Evolutionary conservation across 306 rosid species (phyloP).

Genomic region (Vigna nakashimae): DNA sequence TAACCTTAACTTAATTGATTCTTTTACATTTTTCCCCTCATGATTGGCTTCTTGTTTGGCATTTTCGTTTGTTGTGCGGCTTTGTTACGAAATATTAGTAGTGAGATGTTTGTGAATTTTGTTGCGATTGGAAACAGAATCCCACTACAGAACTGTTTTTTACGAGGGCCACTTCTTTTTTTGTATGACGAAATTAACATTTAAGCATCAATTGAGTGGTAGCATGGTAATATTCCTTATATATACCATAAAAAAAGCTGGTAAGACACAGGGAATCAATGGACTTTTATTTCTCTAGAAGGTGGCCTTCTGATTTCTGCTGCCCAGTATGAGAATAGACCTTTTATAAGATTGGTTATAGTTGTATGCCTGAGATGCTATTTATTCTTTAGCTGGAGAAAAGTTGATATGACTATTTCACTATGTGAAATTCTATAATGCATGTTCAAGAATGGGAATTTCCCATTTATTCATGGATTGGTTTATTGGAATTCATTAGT

Average conservation of each 20-base stretch:
- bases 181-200: conserved; percentile 41
- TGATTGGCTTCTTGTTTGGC: conserved; percentile 39
- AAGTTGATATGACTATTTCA: conserved; percentile 36
- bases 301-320: conserved; percentile 28
- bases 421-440: conserved; percentile 31
- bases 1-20: conserved; percentile 11
- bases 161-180: conserved; percentile 44
- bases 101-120: conserved; percentile 40
- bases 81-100: conserved; percentile 20
- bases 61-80: conserved; percentile 32
- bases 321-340: conserved; percentile 31
- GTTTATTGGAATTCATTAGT: conserved; percentile 24
- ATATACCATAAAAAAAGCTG: conserved; percentile 37
- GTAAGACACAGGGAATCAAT: conserved; percentile 34
- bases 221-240: conserved; percentile 49
- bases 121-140: conserved; percentile 54
- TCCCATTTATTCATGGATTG: conserved; percentile 15
- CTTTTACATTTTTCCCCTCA: conserved; percentile 10
- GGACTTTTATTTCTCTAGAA: conserved; percentile 33
- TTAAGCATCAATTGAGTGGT: conserved; percentile 48
- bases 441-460: conserved; percentile 22
- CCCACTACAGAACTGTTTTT: conserved; percentile 31
- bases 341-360: conserved; percentile 21
- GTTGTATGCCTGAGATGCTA: conserved; percentile 32
- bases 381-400: conserved; percentile 32